These are phyloP conservation scores for Alternaria angustiovoidea DNA, from an alignment of 2,329 filamentous ascomycete species.

Conservation along the genomic window DNA sequence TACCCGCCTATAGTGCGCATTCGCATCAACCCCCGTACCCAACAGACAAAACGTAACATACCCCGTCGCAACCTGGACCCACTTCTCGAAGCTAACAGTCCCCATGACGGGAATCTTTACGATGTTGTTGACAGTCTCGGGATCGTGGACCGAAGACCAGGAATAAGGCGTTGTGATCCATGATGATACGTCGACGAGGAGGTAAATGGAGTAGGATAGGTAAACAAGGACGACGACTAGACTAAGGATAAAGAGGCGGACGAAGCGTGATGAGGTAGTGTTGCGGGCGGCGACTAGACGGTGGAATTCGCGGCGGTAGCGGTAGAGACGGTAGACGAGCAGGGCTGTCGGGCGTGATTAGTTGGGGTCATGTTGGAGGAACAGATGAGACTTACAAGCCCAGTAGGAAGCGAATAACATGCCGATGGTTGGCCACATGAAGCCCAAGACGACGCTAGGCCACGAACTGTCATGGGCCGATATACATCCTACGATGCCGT, in stretches of 20 bases:
- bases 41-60: constrained; percentile 70
- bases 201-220: constrained; percentile 60
- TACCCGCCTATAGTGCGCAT: constrained; percentile 40
- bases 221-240: constrained; percentile 59
- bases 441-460: constrained; percentile 62
- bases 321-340: constrained; percentile 67
- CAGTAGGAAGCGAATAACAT: constrained; percentile 64
- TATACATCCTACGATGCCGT: constrained; percentile 67
- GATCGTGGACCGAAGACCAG: constrained; percentile 63
- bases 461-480: constrained; percentile 64
- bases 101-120: constrained; percentile 57
- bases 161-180: constrained; percentile 55
- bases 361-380: constrained; percentile 6
- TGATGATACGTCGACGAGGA: constrained; percentile 50
- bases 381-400: constrained; percentile 58
- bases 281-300: constrained; percentile 62
- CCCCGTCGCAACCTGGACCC: constrained; percentile 63
- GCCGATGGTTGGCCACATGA: constrained; percentile 65
- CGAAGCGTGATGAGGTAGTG: constrained; percentile 67
- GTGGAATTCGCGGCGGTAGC: constrained; percentile 67
- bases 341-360: constrained; percentile 55
- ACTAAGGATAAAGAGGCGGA: constrained; percentile 68
- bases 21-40: constrained; percentile 69
- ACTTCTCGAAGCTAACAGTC: constrained; percentile 62
- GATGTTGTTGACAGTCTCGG: constrained; percentile 54